phyloP scores from a whole-genome alignment of 805 yeast genomes.

The Metschnikowia proteae region DNA sequence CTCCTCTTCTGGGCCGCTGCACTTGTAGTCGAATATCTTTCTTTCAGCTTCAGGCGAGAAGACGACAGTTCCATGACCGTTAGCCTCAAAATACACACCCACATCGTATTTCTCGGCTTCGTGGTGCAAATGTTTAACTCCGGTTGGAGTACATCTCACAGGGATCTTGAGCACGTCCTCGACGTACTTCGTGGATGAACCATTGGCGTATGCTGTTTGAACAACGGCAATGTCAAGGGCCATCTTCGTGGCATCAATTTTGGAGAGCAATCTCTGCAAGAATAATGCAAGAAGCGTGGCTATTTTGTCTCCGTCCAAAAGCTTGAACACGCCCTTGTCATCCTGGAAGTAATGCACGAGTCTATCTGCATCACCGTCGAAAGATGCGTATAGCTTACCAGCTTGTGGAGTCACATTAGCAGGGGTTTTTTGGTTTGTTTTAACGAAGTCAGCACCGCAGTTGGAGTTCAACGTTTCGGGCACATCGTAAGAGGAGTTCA shows the following conservation, averaged over 20 bases:
- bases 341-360: constrained; percentile 72
- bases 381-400: constrained; percentile 64
- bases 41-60: constrained; percentile 55
- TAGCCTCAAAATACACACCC: constrained; percentile 96
- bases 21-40: constrained; percentile 29
- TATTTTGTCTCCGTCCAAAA: constrained; percentile 91
- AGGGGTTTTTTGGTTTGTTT: constrained; percentile 82
- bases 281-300: constrained; percentile 77
- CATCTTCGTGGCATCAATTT: constrained; percentile 45
- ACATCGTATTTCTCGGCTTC: constrained; percentile 81
- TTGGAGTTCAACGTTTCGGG: constrained; percentile 64
- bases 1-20: constrained; percentile 39
- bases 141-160: constrained; percentile 87
- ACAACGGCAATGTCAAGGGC: constrained; percentile 67
- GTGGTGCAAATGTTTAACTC: constrained; percentile 94
- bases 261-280: constrained; percentile 48
- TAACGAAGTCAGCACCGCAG: constrained; percentile 96
- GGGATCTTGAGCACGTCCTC: constrained; percentile 61
- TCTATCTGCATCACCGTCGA: constrained; percentile 97
- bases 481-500: constrained; percentile 51
- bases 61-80: constrained; percentile 97
- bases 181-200: constrained; percentile 76
- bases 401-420: constrained; percentile 47
- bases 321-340: constrained; percentile 37
- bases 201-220: constrained; percentile 98